These are phyloP conservation scores for Posidonia australis DNA, from an alignment of 106 monocot species.

Conservation along the genomic window DNA sequence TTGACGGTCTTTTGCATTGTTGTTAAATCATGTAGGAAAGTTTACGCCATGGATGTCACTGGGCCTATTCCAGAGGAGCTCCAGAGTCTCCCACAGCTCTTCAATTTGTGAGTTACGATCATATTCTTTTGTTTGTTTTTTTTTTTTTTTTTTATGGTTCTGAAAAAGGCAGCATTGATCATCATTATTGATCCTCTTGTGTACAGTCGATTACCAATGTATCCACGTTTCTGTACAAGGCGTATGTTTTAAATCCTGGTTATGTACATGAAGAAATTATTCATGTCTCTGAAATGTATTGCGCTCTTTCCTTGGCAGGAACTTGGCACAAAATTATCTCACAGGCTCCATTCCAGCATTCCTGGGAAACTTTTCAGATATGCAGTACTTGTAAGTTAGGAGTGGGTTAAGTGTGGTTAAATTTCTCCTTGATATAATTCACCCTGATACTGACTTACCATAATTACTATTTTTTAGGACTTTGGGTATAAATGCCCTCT, in stretches of 20 bases:
- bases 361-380: not conserved
- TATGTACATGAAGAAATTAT: too few relatives aligned
- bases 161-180: too few relatives aligned
- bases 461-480: not conserved
- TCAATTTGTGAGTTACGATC: conserved; percentile 3
- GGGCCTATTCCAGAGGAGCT: conserved; percentile 18
- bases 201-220: too few relatives aligned
- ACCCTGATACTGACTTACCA: too few relatives aligned
- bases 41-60: conserved; percentile 8
- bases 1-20: too few relatives aligned
- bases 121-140: too few relatives aligned
- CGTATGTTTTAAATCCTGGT: too few relatives aligned
- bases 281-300: too few relatives aligned
- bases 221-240: too few relatives aligned
- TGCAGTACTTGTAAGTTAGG: conserved; percentile 1
- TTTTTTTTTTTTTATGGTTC: too few relatives aligned
- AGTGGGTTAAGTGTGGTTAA: too few relatives aligned
- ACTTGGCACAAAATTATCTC: conserved; percentile 4
- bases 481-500: conserved; percentile 1
- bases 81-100: conserved; percentile 4
- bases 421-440: not conserved
- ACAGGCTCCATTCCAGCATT: conserved; percentile 7
- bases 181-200: too few relatives aligned
- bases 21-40: conserved; percentile 12
- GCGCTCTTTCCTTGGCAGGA: not conserved